Evolutionary conservation across 192 early-diverging fungal species (phyloP).

Genomic region (Gorgonomyces haynaldii): DNA sequence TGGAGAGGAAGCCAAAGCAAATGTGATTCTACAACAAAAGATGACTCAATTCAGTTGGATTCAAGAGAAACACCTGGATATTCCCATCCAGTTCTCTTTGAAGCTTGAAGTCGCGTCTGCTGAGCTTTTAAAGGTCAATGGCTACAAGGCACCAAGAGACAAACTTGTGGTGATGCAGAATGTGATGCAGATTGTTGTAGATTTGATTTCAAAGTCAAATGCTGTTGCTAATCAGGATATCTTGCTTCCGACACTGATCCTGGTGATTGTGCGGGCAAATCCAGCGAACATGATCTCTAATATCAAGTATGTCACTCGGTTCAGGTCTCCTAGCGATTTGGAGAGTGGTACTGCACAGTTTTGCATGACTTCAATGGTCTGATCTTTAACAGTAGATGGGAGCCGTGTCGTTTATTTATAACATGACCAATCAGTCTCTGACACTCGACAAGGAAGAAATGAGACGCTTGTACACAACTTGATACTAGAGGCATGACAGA

Average conservation of each 20-base stretch:
- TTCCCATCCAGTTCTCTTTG: constrained; percentile 27
- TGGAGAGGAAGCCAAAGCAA: constrained; percentile 28
- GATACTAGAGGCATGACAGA: not conserved
- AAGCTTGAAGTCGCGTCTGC: constrained; percentile 31
- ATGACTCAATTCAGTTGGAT: constrained; percentile 33
- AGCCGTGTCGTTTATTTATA: constrained; percentile 44
- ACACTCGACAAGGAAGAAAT: constrained; percentile 28
- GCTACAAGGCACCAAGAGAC: constrained; percentile 26
- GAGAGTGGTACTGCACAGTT: constrained; percentile 34
- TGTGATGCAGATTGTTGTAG: constrained; percentile 14
- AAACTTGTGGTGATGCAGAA: constrained; percentile 5
- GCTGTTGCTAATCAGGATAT: constrained; percentile 30
- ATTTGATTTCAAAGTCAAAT: constrained; percentile 21
- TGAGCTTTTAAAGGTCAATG: constrained; percentile 32
- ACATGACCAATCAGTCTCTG: constrained; percentile 30
- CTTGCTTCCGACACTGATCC: constrained; percentile 34
- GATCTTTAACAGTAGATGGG: constrained; percentile 27
- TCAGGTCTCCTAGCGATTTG: constrained; percentile 28
- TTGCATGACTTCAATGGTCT: constrained; percentile 35
- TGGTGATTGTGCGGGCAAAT: constrained; percentile 32
- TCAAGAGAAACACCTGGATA: constrained; percentile 37
- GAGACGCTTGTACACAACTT: not conserved
- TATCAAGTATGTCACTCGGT: constrained; percentile 42
- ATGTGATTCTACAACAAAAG: constrained; percentile 22
- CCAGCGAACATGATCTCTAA: constrained; percentile 42